These are phyloP conservation scores for Hymenoscyphus albidus DNA, from an alignment of 2,329 filamentous ascomycete genomes.

Conservation along the genomic window DNA sequence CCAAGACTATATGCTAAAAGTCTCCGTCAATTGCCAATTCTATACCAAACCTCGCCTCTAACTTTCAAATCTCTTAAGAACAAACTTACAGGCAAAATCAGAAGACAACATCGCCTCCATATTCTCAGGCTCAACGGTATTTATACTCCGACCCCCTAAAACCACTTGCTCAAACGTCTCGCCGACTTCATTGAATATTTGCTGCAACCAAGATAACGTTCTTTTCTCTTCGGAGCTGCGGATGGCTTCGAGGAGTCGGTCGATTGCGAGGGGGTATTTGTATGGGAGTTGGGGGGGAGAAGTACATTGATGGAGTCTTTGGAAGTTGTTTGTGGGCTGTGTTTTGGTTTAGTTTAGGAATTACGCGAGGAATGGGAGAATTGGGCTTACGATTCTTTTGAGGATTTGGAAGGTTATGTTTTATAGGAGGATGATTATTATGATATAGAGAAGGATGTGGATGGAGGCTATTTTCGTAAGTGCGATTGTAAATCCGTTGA, in stretches of 20 bases:
- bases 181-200: background rate
- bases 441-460: too few relatives aligned
- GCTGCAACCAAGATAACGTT: background rate
- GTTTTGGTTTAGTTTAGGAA: too few relatives aligned
- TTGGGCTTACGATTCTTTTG: too few relatives aligned
- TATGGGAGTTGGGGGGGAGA: background rate
- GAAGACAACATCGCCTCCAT: constrained; percentile 31
- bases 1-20: constrained; percentile 30
- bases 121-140: constrained; percentile 30
- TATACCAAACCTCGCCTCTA: too few relatives aligned
- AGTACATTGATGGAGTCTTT: background rate
- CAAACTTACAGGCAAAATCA: constrained; percentile 24
- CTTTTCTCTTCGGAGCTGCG: background rate
- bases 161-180: background rate
- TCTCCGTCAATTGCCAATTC: too few relatives aligned
- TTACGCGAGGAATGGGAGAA: too few relatives aligned
- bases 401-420: too few relatives aligned
- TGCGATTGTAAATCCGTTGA: too few relatives aligned
- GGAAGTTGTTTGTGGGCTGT: background rate
- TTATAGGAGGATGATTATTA: too few relatives aligned
- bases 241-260: background rate
- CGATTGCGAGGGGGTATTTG: background rate
- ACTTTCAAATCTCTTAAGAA: background rate
- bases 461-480: too few relatives aligned
- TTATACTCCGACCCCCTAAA: constrained; percentile 5